phyloP scores from a whole-genome alignment of 139 green algal genomes.

The Spirogloea muscicola region DNA sequence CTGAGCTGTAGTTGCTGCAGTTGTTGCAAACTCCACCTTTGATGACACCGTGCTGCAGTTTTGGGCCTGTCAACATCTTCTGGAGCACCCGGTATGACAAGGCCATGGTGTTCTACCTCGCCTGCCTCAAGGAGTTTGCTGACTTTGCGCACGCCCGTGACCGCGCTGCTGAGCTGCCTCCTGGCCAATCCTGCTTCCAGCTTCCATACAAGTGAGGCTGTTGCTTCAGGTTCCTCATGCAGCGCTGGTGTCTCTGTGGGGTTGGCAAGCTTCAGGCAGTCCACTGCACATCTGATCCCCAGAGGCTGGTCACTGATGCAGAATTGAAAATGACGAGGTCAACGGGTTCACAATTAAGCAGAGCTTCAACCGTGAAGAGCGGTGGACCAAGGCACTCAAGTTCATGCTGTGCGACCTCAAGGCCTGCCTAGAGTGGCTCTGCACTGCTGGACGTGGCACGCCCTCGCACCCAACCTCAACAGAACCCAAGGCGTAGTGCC shows the following conservation, averaged over 20 bases:
- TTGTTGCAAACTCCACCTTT: no score
- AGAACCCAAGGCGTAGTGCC: no score
- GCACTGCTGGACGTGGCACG: no score
- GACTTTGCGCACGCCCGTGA: constrained; percentile 60
- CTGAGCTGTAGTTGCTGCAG: no score
- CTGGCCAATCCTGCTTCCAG: constrained; percentile 58
- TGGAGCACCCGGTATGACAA: constrained; percentile 76
- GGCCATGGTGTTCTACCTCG: constrained; percentile 72
- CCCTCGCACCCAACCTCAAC: no score
- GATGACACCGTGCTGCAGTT: no score
- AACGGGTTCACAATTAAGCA: constrained; percentile 74
- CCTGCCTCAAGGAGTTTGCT: constrained; percentile 82
- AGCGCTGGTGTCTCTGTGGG: no score
- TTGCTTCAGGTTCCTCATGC: no score
- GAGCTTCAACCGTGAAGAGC: constrained; percentile 76
- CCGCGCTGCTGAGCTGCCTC: constrained; percentile 32
- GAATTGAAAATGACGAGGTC: constrained; percentile 82
- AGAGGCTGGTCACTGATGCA: constrained; percentile 1
- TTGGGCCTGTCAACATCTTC: constrained; percentile 82
- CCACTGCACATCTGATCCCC: not conserved
- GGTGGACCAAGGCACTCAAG: constrained; percentile 94
- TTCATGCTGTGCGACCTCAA: constrained; percentile 42
- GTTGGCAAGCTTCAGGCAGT: no score
- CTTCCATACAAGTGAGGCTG: constrained; percentile 64
- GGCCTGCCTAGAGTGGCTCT: constrained; percentile 29